Evolutionary conservation across 495 filamentous ascomycete genomes (phyloP), one percentile per base, ranked within the genome.

Genomic region (Daldinia grandis): DNA sequence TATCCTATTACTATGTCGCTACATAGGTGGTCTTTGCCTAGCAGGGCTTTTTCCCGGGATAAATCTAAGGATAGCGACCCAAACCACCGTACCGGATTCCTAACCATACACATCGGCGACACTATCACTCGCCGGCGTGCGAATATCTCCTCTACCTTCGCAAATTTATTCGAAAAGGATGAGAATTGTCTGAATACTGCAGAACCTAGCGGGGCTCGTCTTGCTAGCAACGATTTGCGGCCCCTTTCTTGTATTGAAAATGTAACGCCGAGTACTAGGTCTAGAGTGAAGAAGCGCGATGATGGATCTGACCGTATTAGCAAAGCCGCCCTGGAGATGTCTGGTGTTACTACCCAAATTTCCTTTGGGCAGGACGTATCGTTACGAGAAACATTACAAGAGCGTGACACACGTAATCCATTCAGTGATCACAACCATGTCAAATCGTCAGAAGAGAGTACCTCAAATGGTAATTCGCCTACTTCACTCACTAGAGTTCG

Each of bases 11-110:
- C 58, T 50, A 77, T 77, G 75, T 77, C 75, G 53, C 35, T 77
- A 28, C 53, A 69, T 28, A 68, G 75, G 30, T 77, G 73, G 75
- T 75, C 75, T 24, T 57, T 77, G 33, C 75, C 75, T 14, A 75
- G 58, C 30, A 64, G 73, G 57, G 62, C 69, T 47, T 67, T 69
- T 19, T 31, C 30, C 37, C 67, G 67, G 27, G 69, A 73, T 51
- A 75, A 71, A 30, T 53, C 68, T 25, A 62, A 60, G 12, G 58
- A 75, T 7, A 56, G 17, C 28, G 62, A 73, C 44, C 27, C 64
- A 64, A 56, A 28, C 10, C 58, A 65, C n/a, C 60, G 15, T 9
- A 14, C 27, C 12, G 64, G 37, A 21, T 77, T 66, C 44, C 59
- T 56, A 50, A 75, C 73, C 0, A 35, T 75, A 10, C 73, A 75